These are phyloP conservation scores for Rhodotorula mucilaginosa DNA, from an alignment of 1,284 basidiomycete species.

Conservation along the genomic window DNA sequence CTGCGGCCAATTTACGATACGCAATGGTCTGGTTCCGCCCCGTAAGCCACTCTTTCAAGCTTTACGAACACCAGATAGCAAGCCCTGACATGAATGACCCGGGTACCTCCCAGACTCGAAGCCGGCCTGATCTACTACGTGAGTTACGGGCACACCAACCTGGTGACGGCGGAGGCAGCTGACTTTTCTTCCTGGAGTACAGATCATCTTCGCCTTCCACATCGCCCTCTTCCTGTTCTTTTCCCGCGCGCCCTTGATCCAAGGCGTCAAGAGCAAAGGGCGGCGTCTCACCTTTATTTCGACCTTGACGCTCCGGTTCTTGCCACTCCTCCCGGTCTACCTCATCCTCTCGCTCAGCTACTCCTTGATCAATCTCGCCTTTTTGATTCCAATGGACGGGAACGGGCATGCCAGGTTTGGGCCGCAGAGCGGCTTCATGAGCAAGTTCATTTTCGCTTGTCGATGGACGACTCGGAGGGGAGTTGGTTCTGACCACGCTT, in stretches of 20 bases:
- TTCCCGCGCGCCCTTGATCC: conserved; percentile 31
- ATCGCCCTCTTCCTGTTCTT: conserved; percentile 42
- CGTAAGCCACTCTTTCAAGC: not conserved
- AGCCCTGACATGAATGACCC: conserved; percentile 43
- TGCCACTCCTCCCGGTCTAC: conserved; percentile 43
- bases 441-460: not conserved
- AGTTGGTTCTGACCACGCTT: conserved; percentile 28
- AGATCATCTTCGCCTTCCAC: conserved; percentile 47
- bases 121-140: conserved; percentile 21
- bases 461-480: not conserved
- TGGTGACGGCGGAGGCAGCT: not conserved
- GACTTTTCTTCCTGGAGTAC: not conserved
- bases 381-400: conserved; percentile 45
- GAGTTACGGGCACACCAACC: too few species aligned
- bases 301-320: conserved; percentile 41
- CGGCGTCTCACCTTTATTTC: conserved; percentile 39
- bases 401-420: conserved; percentile 42
- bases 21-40: conserved; percentile 42
- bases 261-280: conserved; percentile 37
- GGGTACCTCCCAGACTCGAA: conserved; percentile 32
- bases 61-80: conserved; percentile 18
- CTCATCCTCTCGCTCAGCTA: conserved; percentile 44
- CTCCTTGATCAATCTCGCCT: conserved; percentile 46
- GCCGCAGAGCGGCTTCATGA: conserved; percentile 21
- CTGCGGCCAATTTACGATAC: conserved; percentile 42